Evolutionary conservation across 352 stramenopile genomes (phyloP).

Genomic region (Hyaloperonospora arabidopsidis): DNA sequence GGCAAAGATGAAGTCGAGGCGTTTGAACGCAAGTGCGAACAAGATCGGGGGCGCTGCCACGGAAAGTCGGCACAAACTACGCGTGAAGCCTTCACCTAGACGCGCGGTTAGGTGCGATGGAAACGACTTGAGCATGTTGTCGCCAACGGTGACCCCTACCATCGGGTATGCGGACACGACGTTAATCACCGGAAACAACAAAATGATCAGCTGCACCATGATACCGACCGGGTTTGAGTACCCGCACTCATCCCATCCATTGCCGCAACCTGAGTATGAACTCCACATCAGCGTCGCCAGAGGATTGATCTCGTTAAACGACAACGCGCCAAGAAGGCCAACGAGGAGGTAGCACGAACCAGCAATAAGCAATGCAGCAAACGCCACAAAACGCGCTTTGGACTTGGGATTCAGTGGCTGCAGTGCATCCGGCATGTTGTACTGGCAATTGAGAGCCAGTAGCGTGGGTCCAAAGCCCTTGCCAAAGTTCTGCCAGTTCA

Average conservation of each 20-base stretch:
- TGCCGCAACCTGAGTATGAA: constrained; percentile 69
- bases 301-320: constrained; percentile 76
- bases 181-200: constrained; percentile 81
- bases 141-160: constrained; percentile 73
- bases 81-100: constrained; percentile 38
- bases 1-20: constrained; percentile 81
- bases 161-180: constrained; percentile 81
- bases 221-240: constrained; percentile 42
- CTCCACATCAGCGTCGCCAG: constrained; percentile 77
- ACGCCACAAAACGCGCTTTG: constrained; percentile 52
- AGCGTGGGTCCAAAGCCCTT: constrained; percentile 75
- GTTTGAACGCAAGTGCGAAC: constrained; percentile 77
- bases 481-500: constrained; percentile 78
- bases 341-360: constrained; percentile 69
- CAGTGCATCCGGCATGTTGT: constrained; percentile 80
- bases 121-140: constrained; percentile 83
- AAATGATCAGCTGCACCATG: constrained; percentile 65
- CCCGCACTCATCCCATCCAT: constrained; percentile 55
- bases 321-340: constrained; percentile 58
- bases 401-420: constrained; percentile 72
- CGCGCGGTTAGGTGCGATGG: constrained; percentile 46
- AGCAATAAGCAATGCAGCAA: constrained; percentile 53
- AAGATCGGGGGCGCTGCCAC: constrained; percentile 59
- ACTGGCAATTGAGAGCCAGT: constrained; percentile 83
- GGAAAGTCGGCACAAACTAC: constrained; percentile 58